Evolutionary conservation across 257 asterid species (phyloP), one percentile per base, ranked within the genome.

Genomic region (Solanum verrucosum): DNA sequence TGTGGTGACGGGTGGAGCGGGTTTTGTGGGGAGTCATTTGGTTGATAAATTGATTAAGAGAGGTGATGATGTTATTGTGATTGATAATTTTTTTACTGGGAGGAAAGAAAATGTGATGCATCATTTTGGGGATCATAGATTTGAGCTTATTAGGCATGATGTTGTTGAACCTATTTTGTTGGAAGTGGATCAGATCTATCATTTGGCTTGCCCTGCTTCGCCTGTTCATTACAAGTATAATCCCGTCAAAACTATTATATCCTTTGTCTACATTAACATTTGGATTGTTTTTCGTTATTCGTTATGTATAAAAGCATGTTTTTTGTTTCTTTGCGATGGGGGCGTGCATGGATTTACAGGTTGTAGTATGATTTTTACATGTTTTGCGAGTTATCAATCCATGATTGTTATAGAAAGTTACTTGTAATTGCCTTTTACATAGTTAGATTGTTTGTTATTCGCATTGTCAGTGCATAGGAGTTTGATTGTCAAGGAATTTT

Each of bases 141-240:
- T 91, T 85, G 93, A 91, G 85, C 87, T 91, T 8, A 89, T 91
- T 56, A 63, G 93, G 29, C 92, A 85, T 70, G 93, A 90, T 86
- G 93, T 91, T 67, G 93, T 91, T 35, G 93, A 91, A 77, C 92
- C 93, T 27, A 92, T 92, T 79, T 82, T 92, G 88, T 49, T 92
- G 87, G 93, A 92, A 89, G 92, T 92, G 9, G 93, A 92, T 92
- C 93, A 90, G 88, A 92, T 92, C 88, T 92, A 92, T 23, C 86
- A 82, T 8, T 82, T 82, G 70, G 93, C 93, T 78, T 92, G 93
- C 52, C 93, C 93, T 63, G 92, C 93, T 78, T 90, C 93, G 23
- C 93, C 93, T 15, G 92, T 91, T 31, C 91, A 91, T 87, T 91
- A 91, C 63, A 91, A 90, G 92, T 91, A 87, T 79, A 91, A 91